Percentiles rank a stretch among this genome's conserved stretches.
Evolutionary conservation across 768 basidiomycete species (phyloP).

Genomic region (Trametes sanguinea): DNA sequence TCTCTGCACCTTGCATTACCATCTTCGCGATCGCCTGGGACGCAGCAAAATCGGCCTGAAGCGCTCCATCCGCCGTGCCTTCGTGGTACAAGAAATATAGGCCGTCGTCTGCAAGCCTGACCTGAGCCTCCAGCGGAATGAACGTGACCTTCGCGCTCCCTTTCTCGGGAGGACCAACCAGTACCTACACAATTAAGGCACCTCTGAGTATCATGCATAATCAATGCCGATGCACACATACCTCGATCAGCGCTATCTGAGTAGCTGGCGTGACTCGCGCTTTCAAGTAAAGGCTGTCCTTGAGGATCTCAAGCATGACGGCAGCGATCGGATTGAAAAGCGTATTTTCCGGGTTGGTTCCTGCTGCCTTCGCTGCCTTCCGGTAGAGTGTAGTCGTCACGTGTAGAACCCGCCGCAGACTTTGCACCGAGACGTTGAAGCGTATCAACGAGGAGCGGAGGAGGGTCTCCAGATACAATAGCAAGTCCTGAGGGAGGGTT

Average conservation of each 20-base stretch:
- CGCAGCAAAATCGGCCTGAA: constrained; percentile 55
- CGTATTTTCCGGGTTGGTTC: constrained; percentile 6
- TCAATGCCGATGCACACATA: constrained; percentile 25
- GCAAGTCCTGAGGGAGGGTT: constrained; percentile 49
- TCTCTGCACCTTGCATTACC: constrained; percentile 48
- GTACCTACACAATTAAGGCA: constrained; percentile 1
- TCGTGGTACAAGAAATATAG: constrained; percentile 56
- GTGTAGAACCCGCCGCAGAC: constrained; percentile 50
- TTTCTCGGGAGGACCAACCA: constrained; percentile 9
- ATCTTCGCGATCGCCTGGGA: constrained; percentile 54
- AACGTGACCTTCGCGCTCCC: constrained; percentile 6
- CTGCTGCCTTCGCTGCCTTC: constrained; percentile 28
- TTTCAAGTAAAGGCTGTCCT: constrained; percentile 27
- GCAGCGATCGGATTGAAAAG: constrained; percentile 24
- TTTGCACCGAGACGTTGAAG: constrained; percentile 44
- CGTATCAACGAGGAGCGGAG: constrained; percentile 56
- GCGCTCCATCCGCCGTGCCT: constrained; percentile 45
- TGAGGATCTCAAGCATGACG: constrained; percentile 26
- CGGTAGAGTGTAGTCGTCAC: constrained; percentile 48
- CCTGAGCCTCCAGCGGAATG: constrained; percentile 37
- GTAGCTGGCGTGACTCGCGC: constrained; percentile 23
- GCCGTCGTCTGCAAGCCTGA: constrained; percentile 50
- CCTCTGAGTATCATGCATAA: no score
- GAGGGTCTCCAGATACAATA: constrained; percentile 59
- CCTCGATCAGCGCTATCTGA: constrained; percentile 42